Evolutionary conservation across 2,329 filamentous ascomycete species (phyloP), one percentile per base, ranked within the genome.

Genomic region (Mollisia scopiformis): DNA sequence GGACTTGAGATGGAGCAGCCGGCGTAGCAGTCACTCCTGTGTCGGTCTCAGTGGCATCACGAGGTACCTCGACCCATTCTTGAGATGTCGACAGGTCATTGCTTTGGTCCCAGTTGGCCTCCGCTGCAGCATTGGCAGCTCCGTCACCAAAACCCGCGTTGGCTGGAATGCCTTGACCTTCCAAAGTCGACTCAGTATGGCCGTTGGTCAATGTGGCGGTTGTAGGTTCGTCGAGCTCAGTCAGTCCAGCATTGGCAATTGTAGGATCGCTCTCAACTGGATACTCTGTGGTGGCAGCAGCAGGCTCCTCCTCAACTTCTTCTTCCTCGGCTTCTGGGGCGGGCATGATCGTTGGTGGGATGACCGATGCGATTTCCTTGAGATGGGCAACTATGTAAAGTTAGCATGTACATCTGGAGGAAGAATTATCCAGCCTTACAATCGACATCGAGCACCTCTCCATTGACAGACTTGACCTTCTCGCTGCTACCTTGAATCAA

Each of bases 11-110:
- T 70, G 82, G 82, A 57, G 77, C 73, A 39, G 78, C 75, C 25
- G 86, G 78, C 6, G 85, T 86, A 27, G 86, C 85, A 50, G 82
- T 77, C 43, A 86, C 74, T 37, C 85, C 86, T 37, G 82, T 86
- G 63, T 95, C 91, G 5, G 89, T 88, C 80, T 96, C 92, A 55
- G 85, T 78, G 50, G 88, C 84, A 71, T 93, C 86, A 59, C 89
- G 86, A 55, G 91, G 86, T 62, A 96, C 89, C 85, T 91, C 70
- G 54, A 74, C 69, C 73, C 73, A 75, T 58, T 75, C 73, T 58
- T 73, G 72, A 28, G 69, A 73, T 19, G 70, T 65, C 43, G 71
- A 73, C 7, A 75, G 60, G 37, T 74, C 73, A 37, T 73, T 73
- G 58, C 61, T 67, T 19, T 61, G 62, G 67, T 91, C 88, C 88